phyloP scores from a whole-genome alignment of 257 asterid species.

The Echites panduratus region DNA sequence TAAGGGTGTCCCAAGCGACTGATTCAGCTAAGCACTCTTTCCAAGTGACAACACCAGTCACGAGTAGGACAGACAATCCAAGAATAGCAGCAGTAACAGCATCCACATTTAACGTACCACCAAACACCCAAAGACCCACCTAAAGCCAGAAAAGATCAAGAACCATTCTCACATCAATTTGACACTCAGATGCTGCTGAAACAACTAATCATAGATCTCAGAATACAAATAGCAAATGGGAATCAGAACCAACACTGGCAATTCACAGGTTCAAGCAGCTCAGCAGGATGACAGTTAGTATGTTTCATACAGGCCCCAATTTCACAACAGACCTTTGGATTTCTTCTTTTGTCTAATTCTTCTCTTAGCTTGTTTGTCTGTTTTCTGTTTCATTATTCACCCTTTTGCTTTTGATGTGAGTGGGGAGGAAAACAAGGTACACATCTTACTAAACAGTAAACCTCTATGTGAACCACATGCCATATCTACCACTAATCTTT shows the following conservation, averaged over 20 bases:
- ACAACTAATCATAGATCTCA: neutral
- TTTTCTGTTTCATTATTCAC: neutral
- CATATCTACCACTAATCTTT: neutral
- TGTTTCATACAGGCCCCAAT: neutral
- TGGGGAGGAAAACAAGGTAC: neutral
- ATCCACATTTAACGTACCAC: conserved; percentile 70
- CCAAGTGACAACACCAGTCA: conserved; percentile 94
- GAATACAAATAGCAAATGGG: neutral
- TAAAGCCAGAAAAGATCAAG: conserved; percentile 18
- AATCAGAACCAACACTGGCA: neutral
- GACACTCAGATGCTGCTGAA: neutral
- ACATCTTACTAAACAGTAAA: neutral
- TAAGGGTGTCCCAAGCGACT: conserved; percentile 99
- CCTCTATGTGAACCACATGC: neutral
- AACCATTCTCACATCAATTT: neutral
- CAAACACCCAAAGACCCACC: conserved; percentile 98
- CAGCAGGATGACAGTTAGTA: neutral
- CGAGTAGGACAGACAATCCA: conserved; percentile 79
- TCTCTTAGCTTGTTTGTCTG: neutral
- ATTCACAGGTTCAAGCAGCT: neutral
- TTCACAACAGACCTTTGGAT: neutral
- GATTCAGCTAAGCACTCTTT: conserved; percentile 95
- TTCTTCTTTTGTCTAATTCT: neutral
- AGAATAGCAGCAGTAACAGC: conserved; percentile 98
- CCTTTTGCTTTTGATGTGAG: neutral